Evolutionary conservation across 495 filamentous ascomycete species (phyloP), one percentile per base, ranked within the genome.

Genomic region (Aspergillus ostianus): DNA sequence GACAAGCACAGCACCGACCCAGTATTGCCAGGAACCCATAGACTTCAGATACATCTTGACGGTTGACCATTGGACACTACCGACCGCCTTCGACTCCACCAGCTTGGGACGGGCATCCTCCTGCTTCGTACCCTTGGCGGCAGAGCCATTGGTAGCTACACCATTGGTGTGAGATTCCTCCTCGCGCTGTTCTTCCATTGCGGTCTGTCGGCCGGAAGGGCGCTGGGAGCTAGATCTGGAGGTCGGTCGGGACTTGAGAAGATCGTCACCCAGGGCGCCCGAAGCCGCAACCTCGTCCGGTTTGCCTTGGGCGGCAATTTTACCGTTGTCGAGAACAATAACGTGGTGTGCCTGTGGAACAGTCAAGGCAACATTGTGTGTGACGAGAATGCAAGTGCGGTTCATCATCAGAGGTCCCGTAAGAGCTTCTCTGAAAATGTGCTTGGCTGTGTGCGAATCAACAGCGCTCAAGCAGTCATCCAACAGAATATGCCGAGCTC

Each of bases 401-500:
- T 84, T 80, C 50, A 84, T 70, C 94, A 99, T 98, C 58, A 99
- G 73, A 4, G 92, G 90, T 7, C 94, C 94, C 61, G 88, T 87
- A 61, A 99, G 87, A 55, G 92, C 93, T 66, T 96, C 87, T 62
- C 87, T 89, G 75, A 98, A 98, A 63, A 99, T 97, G 85, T 96
- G 97, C 74, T 97, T 96, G 10, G 92, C 93, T 1, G 94, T 98
- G 66, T 99, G 94, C 8, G 95, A 96, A 73, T 99, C 94, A n/a
- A 99, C 94, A 18, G 94, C 94, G 67, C 93, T 97, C 51, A 99
- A 81, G 63, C 95, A 97, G 73, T 99, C 94, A 69, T 99, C 94
- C 30, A 99, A 77, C 6, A 99, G 82, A 13, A 99, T 71, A 71
- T 99, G 93, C 48, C 86, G 85, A 17, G 92, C 93, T 72, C 88